Evolutionary conservation across 2,329 filamentous ascomycete genomes (phyloP), one percentile per base, ranked within the genome.

Genomic region (Calonectria pteridis): DNA sequence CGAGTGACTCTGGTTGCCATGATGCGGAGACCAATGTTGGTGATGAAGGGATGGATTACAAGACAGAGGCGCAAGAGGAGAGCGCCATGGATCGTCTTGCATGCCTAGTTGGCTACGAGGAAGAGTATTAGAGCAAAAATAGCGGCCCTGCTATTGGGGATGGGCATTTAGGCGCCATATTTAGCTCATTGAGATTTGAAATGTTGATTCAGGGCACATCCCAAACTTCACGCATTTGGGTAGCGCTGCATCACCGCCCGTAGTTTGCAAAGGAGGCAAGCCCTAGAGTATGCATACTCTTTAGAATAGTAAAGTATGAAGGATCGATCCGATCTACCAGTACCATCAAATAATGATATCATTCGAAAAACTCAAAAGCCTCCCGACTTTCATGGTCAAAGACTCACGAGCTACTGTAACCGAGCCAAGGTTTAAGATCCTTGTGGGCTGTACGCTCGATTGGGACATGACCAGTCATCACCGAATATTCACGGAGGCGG

Each of bases 31-130:
- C 33, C 26, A 37, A 63, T n/a, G 28, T 28, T 23, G 49, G 33
- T 14, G 40, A 58, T 5, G 23, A n/a, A 28, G 53, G 43, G 62
- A 46, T 37, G 58, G 43, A 6, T 20, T 37, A 31, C 26, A 51
- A 74, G 49, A 46, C 14, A 33, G 55, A 73, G 20, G 43, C 29
- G 29, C 50, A 69, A 26, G 72, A 73, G 40, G 73, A 76, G 23
- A 76, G 72, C 50, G 77, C 74, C 40, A 74, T 79, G 63, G 79
- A 80, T 70, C 79, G 77, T 13, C 65, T 80, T 40, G 68, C 51
- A 37, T 69, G 49, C 26, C 73, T 80, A 26, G 58, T 78, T 50
- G 69, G 64, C 20, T 33, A 37, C 23, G 72, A 46, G n/a, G 51
- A 33, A 14, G 46, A 72, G 28, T 70, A 70, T 73, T 7, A 35